phyloP scores from a whole-genome alignment of 169 alveolate genomes.

The Eimeria brunetti region DNA sequence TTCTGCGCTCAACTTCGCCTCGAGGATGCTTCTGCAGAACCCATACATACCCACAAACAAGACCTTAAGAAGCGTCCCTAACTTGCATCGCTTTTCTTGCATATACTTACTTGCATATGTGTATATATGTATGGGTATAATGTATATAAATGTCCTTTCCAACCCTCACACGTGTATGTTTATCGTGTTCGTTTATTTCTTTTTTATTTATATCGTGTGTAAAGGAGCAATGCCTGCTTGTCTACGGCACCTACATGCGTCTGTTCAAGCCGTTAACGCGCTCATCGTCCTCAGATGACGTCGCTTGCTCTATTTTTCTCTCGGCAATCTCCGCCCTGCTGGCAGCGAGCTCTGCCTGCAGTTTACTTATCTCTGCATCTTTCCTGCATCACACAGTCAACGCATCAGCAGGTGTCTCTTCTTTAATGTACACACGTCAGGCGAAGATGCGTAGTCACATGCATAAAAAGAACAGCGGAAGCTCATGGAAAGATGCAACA shows the following conservation, averaged over 20 bases:
- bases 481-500: not conserved
- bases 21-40: constrained; percentile 1
- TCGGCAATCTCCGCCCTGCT: not conserved
- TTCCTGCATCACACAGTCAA: constrained; percentile 11
- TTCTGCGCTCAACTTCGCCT: constrained; percentile 10
- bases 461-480: not conserved
- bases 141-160: no score
- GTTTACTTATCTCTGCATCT: constrained; percentile 21
- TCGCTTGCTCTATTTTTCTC: not conserved
- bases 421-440: not conserved
- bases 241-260: constrained; percentile 15
- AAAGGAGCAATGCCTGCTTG: not conserved
- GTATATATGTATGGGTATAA: no score
- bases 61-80: not conserved
- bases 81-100: not conserved
- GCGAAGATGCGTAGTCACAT: not conserved
- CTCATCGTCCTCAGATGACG: constrained; percentile 11
- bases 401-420: not conserved
- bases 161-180: no score
- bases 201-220: not conserved
- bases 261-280: not conserved
- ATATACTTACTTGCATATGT: no score
- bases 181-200: not conserved
- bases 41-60: not conserved
- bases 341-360: constrained; percentile 19